Base-by-base conservation (phyloP, 805 yeast species). In the Clavispora santaluciae region DNA sequence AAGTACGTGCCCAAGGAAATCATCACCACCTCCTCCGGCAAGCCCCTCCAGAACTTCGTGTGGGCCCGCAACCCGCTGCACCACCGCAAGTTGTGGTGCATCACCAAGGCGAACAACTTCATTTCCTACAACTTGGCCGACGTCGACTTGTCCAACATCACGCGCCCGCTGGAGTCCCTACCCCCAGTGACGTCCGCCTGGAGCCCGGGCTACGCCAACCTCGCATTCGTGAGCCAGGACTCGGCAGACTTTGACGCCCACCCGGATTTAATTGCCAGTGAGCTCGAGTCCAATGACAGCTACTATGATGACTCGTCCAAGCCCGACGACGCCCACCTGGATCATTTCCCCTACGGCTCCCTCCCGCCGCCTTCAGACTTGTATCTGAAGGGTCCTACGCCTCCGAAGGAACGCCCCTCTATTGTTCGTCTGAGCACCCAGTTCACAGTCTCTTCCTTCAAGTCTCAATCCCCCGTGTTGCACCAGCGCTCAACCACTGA, bases 1-100 rank as follows among this genome's bases (percentile, higher is more conserved):
- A 85, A 81, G 49, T 83, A 75, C 55, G 75, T 89, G 17, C 96
- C 97, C 1, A 71, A 73, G 8, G 88, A 83, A n/a, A 55, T 86
- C 7, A 57, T 71, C 6, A 79, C 81, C 68, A 69, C 76, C 22
- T 63, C 72, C 22, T 72, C 78, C 1, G 48, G 51, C 13, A 66
- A 61, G 38, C 69, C 73, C 1, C 57, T 66, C 40, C 73, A 61
- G 40, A 69, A 68, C 50, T 69, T 69, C 45, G 56, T 65, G 8
- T 69, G 75, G 75, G 64, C 70, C n/a, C 44, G 46, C 15, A 57
- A 59, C 40, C 38, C 53, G 6, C 33, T 40, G 5, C 45, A 40
- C 7, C 43, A 42, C 5, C 52, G 70, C 24, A 55, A 48, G 40
- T 36, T 69, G 5, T 69, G 72, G 73, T 58, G 71, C n/a, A 41